These are phyloP conservation scores for Plasmodium sp. DNA, from an alignment of 169 alveolate genomes.

Conservation along the genomic window DNA sequence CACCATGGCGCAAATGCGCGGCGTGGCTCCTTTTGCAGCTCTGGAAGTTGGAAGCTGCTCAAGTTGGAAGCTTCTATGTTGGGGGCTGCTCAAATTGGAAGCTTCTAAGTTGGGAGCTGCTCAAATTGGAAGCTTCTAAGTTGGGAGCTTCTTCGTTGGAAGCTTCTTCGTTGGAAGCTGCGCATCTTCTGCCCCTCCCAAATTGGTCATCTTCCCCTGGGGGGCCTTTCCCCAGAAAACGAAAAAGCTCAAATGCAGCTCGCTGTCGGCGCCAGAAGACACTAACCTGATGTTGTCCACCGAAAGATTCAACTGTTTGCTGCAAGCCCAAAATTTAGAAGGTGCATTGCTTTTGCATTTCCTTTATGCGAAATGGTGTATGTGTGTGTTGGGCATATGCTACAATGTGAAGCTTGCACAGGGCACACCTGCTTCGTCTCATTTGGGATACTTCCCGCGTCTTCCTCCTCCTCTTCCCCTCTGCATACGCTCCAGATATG, in stretches of 20 bases:
- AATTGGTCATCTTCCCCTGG: background rate
- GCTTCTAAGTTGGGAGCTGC: too few species aligned
- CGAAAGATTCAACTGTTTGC: slow-evolving; percentile 23
- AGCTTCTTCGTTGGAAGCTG: background rate
- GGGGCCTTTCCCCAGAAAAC: slow-evolving; percentile 7
- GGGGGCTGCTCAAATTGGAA: background rate
- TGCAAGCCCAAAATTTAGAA: slow-evolving; percentile 21
- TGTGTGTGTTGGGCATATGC: background rate
- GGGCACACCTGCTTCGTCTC: background rate
- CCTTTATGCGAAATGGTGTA: background rate
- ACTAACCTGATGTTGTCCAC: slow-evolving; percentile 10
- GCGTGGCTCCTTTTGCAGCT: background rate
- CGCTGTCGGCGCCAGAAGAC: background rate
- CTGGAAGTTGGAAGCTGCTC: background rate
- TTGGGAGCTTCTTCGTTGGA: too few species aligned
- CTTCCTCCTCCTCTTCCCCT: background rate
- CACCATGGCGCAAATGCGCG: background rate
- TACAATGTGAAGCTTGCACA: background rate
- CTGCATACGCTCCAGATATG: slow-evolving; percentile 2
- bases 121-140: background rate
- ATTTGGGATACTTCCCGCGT: background rate
- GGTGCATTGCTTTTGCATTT: background rate
- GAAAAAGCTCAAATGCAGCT: slow-evolving; percentile 17
- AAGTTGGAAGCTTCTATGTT: background rate
- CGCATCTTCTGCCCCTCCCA: background rate